phyloP scores from a whole-genome alignment of 1,284 basidiomycete species.

The Ceratobasidium sp. region DNA sequence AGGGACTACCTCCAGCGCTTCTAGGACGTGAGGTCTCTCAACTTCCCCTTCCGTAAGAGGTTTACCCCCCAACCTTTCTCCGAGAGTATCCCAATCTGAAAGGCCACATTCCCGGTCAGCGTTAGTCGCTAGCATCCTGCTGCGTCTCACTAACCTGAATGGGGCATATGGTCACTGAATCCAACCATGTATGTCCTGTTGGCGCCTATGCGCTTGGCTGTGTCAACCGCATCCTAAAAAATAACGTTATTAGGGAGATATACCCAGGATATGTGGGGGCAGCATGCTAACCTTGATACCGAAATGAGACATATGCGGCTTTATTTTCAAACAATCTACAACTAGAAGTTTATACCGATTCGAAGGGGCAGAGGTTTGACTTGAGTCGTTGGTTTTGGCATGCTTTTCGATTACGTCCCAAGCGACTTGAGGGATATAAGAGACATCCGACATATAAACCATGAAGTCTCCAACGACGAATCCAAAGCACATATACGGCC shows the following conservation, averaged over 20 bases:
- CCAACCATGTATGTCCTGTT: slow-evolving; percentile 74
- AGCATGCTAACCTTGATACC: slow-evolving; percentile 59
- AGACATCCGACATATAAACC: slow-evolving; percentile 79
- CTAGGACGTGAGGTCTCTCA: slow-evolving; percentile 42
- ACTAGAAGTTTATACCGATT: slow-evolving; percentile 60
- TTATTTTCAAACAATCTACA: slow-evolving; percentile 74
- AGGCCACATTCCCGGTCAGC: no score
- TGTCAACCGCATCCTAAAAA: slow-evolving; percentile 57
- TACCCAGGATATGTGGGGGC: not conserved
- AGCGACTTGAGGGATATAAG: slow-evolving; percentile 73
- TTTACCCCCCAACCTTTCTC: slow-evolving; percentile 62
- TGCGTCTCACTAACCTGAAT: slow-evolving; percentile 57
- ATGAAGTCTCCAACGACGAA: slow-evolving; percentile 73
- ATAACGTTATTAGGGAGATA: not conserved
- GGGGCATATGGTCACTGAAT: slow-evolving; percentile 73
- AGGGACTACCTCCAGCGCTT: slow-evolving; percentile 37
- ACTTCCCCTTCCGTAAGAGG: slow-evolving; percentile 47
- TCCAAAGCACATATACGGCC: slow-evolving; percentile 76
- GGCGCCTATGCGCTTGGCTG: slow-evolving; percentile 66
- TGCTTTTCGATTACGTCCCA: slow-evolving; percentile 62
- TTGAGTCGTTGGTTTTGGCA: not conserved
- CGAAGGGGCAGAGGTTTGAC: not conserved
- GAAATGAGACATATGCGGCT: slow-evolving; percentile 74
- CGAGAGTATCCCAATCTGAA: slow-evolving; percentile 67
- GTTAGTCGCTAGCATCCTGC: no score